Base-by-base conservation (phyloP, 495 filamentous ascomycete species). In the Paragyromitra xinjiangensis region DNA sequence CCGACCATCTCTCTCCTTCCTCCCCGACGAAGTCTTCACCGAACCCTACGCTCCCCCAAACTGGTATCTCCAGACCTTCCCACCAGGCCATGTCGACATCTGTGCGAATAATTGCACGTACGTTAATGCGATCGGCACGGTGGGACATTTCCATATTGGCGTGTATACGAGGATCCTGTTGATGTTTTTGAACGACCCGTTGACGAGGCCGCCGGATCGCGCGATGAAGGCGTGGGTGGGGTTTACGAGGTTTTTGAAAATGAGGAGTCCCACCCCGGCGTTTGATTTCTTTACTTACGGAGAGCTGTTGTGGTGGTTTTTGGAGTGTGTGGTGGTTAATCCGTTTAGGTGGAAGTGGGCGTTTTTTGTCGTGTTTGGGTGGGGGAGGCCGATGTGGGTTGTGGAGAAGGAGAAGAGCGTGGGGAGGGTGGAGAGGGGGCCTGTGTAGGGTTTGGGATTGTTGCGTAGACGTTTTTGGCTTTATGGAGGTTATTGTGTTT, bases 201-300 rank as follows among this genome's bases (percentile, higher is more conserved):
- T 94, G 58, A 90, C 92, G 0, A 86, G 90, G 22, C 93, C 93
- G 0, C 88, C 86, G 1, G 86, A 89, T 44, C 88, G 87, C 26
- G 89, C 90, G 87, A 97, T 95, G 93, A 90, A 91, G 84, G 85
- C 88, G 6, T 97, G 93, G 93, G 93, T 97, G 78, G 90, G 92
- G 80, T 91, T 95, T 86, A 97, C 93, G 7, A 86, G 88, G n/a
- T 81, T 88, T 44, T 84, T 95, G 80, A 97, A 97, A 84, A 78
- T 79, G 5, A 84, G 87, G 24, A 88, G 91, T 0, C 92, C 93
- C 0, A 91, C 90, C 0, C 88, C 87, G 1, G 91, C 92, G 0
- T 94, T 94, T 80, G 92, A 94, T 79, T 94, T 97, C 85, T 95
- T 95, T 82, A 95, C 93, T 0, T 95, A 97, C 79, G 86, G 90